Conservation (phyloP, 129 eudicot genomes). For the Ambrosia trifida region DNA sequence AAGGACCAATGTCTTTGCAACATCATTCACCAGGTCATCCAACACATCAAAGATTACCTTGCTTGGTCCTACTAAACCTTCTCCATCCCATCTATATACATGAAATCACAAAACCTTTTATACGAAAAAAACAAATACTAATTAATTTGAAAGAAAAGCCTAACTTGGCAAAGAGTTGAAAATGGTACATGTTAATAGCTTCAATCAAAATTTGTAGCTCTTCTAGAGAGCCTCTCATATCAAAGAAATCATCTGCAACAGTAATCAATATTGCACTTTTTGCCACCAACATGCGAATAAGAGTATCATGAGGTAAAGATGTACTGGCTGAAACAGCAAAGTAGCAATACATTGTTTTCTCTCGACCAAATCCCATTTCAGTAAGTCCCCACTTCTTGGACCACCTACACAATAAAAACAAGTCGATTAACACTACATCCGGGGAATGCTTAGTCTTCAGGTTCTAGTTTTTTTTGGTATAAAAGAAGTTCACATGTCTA, state of each 20-base stretch:
- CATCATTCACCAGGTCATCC: constrained; percentile 49
- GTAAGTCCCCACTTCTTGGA: constrained; percentile 55
- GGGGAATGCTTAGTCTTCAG: neutral
- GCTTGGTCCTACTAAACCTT: constrained; percentile 50
- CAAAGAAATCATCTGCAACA: constrained; percentile 71
- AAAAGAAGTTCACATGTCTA: constrained; percentile 4
- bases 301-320: constrained; percentile 48
- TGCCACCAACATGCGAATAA: constrained; percentile 46
- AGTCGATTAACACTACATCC: neutral
- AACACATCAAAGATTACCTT: constrained; percentile 54
- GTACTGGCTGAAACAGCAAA: constrained; percentile 45
- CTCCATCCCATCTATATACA: constrained; percentile 58
- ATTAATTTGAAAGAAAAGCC: no score
- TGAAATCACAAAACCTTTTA: neutral
- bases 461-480: neutral
- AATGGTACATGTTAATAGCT: constrained; percentile 48
- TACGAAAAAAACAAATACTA: no score
- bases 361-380: constrained; percentile 76
- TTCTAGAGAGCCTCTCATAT: constrained; percentile 49
- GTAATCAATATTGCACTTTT: constrained; percentile 55
- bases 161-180: neutral
- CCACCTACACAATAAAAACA: constrained; percentile 46
- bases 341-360: constrained; percentile 57
- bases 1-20: constrained; percentile 28
- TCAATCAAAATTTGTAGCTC: constrained; percentile 47